Conservation (phyloP, 345 rosid species). For the Zanthoxylum bungeanum region DNA sequence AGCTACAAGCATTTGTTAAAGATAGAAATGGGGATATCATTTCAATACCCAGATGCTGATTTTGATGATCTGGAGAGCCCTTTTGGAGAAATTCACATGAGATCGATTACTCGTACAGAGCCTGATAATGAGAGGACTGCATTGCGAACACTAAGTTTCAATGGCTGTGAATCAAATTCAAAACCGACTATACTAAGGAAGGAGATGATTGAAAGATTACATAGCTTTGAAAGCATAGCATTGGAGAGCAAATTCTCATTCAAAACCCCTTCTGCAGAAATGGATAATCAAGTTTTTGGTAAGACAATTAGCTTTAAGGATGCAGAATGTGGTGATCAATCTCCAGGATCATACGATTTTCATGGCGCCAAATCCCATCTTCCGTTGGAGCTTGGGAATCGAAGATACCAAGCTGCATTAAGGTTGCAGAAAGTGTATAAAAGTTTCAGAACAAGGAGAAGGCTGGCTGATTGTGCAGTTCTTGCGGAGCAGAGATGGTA, state of each 20-base stretch:
- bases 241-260: constrained; percentile 18
- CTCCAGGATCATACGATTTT: constrained; percentile 17
- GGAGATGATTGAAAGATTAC: constrained; percentile 23
- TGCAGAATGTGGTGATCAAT: constrained; percentile 20
- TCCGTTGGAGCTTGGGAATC: constrained; percentile 9
- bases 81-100: constrained; percentile 29
- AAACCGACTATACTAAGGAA: constrained; percentile 25
- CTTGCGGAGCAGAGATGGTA: constrained; percentile 94
- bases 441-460: constrained; percentile 87
- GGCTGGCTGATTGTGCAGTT: constrained; percentile 92
- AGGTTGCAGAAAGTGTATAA: constrained; percentile 89
- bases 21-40: constrained; percentile 27
- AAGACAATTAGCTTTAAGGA: constrained; percentile 25
- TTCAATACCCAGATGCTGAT: constrained; percentile 28
- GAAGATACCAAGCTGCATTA: constrained; percentile 56
- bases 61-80: constrained; percentile 24
- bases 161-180: constrained; percentile 32
- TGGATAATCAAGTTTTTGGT: constrained; percentile 22
- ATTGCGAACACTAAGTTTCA: constrained; percentile 38
- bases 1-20: background rate
- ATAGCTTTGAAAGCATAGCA: constrained; percentile 35
- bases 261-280: constrained; percentile 26
- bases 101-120: constrained; percentile 20
- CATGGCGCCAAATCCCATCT: constrained; percentile 4
- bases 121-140: constrained; percentile 23